Percentiles rank a stretch among this genome's conserved stretches.
phyloP scores from a whole-genome alignment of 805 yeast species.

The Scheffersomyces stipitis region DNA sequence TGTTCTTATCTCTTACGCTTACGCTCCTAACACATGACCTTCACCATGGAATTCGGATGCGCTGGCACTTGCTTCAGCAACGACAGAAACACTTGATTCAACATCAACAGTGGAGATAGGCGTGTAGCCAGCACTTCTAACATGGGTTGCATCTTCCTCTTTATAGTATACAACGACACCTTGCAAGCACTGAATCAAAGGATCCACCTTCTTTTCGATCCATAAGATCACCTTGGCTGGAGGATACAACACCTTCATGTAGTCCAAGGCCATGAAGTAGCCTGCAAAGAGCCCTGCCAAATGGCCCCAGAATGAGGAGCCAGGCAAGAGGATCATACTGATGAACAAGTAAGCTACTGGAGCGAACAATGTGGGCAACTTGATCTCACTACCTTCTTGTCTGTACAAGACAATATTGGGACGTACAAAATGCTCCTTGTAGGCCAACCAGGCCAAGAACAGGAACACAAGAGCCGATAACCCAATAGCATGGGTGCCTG shows the following conservation, averaged over 20 bases:
- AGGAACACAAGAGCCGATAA: conserved; percentile 76
- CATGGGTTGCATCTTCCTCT: conserved; percentile 58
- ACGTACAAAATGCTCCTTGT: conserved; percentile 34
- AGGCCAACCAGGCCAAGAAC: conserved; percentile 61
- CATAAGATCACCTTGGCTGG: conserved; percentile 62
- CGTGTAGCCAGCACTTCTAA: conserved; percentile 35
- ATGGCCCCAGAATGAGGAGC: conserved; percentile 74
- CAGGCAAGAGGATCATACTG: conserved; percentile 56
- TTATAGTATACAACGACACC: conserved; percentile 52
- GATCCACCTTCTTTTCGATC: conserved; percentile 58
- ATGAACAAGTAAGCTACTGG: conserved; percentile 56
- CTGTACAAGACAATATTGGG: conserved; percentile 39
- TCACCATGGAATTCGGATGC: conserved; percentile 14
- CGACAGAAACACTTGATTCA: conserved; percentile 12
- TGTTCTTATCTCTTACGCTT: conserved; percentile 7
- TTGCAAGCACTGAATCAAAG: conserved; percentile 55
- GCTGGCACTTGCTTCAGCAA: not conserved
- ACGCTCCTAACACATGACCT: conserved; percentile 21
- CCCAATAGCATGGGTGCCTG: conserved; percentile 58
- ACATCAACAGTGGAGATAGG: conserved; percentile 26
- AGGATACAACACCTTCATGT: conserved; percentile 59
- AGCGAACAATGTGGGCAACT: conserved; percentile 56
- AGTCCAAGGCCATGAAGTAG: conserved; percentile 57
- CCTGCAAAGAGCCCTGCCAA: conserved; percentile 68
- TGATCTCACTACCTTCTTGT: conserved; percentile 34